These are phyloP conservation scores for Termitomyces sp. DNA, from an alignment of 768 basidiomycete genomes.

Conservation along the genomic window DNA sequence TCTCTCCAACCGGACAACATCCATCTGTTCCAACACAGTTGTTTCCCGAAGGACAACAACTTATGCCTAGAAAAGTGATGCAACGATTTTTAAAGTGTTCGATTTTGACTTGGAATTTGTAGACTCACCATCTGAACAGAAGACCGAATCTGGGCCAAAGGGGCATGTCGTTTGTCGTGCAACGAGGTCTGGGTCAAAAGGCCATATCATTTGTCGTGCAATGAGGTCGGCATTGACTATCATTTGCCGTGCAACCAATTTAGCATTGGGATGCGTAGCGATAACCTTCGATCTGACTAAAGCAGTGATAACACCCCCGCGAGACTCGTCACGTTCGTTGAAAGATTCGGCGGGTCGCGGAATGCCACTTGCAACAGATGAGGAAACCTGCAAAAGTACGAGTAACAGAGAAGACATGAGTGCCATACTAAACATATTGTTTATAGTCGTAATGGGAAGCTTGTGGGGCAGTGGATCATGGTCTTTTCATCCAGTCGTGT, in stretches of 20 bases:
- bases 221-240: too few species aligned
- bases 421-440: too few species aligned
- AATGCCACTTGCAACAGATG: not conserved
- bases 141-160: not conserved
- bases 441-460: too few species aligned
- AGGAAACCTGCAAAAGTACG: not conserved
- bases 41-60: not conserved
- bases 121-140: not conserved
- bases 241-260: too few species aligned
- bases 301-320: not conserved
- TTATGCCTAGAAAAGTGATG: not conserved
- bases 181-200: too few species aligned
- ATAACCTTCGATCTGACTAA: not conserved
- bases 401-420: not conserved
- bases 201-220: too few species aligned
- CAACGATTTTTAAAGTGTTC: not conserved
- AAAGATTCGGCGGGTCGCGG: not conserved
- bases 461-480: too few species aligned
- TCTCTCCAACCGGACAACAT: not conserved
- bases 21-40: not conserved
- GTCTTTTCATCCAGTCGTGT: too few species aligned
- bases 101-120: not conserved
- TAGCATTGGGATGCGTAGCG: not conserved
- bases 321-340: not conserved
- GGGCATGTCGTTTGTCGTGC: not conserved